Base-by-base conservation (phyloP, 805 yeast species). In the Ogataea trehaloabstinens region DNA sequence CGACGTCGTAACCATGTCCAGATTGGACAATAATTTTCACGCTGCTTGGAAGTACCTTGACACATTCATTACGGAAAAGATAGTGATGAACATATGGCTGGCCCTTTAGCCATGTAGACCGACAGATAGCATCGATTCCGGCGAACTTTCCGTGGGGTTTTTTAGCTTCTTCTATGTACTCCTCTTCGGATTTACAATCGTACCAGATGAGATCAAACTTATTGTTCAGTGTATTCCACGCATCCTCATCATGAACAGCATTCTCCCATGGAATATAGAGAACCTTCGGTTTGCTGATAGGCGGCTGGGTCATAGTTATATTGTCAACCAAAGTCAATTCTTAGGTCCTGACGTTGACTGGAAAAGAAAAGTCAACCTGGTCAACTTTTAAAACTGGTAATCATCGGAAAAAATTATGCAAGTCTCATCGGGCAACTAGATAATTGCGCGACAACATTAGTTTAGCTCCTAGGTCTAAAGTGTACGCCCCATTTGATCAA, bases 1-100 rank as follows among this genome's bases (percentile, higher is more conserved):
- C 70, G 15, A 61, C 60, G 42, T 66, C 70, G 40, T 55, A 62
- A 0, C 71, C 71, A 46, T 66, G 70, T 0, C 71, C 71, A 0
- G 69, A 61, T 35, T 62, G 67, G 4, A 58, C 66, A 35, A 65
- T 53, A 19, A 65, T 54, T 46, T 66, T 58, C 12, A 61, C 61
- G 0, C 66, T 48, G 6, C 61, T 58, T 2, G 71, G 70, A 12
- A 61, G 15, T 8, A 49, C 28, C 25, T 50, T 54, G 2, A 62
- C 65, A 2, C 65, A 47, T 8, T 64, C 70, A 24, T 52, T 60
- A 38, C 69, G 53, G 41, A 60, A 55, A 1, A 59, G 41, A 28
- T 43, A 63, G 29, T 66, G 70, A 31, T 62, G 59, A 24, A 60
- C 55, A 36, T 61, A 64, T n/a, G 71, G 71, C 19, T 48, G 54